phyloP scores from a whole-genome alignment of 805 yeast species.

The Blastobotrys muscicola region DNA sequence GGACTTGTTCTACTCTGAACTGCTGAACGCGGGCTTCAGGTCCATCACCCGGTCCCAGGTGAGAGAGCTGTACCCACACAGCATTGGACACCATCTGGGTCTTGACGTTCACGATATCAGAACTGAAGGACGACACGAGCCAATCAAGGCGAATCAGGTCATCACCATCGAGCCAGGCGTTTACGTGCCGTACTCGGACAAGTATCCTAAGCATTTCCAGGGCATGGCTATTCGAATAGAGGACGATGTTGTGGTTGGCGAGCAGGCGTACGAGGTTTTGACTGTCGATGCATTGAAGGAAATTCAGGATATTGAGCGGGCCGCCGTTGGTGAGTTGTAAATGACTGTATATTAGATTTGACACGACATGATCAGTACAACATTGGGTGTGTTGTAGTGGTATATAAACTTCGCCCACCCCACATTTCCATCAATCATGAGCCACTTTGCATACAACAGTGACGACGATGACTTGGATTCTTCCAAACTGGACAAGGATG shows the following conservation, averaged over 20 bases:
- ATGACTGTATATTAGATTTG: background rate
- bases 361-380: background rate
- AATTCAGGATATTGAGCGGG: constrained; percentile 62
- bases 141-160: constrained; percentile 62
- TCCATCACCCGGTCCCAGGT: constrained; percentile 22
- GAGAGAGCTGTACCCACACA: constrained; percentile 73
- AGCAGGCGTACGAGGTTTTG: constrained; percentile 45
- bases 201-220: constrained; percentile 70
- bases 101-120: constrained; percentile 51
- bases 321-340: background rate
- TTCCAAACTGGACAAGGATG: too few species aligned
- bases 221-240: constrained; percentile 93
- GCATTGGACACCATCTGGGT: constrained; percentile 92
- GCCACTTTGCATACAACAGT: background rate
- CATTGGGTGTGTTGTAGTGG: background rate
- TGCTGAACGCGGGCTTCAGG: constrained; percentile 62
- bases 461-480: background rate
- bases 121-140: constrained; percentile 39
- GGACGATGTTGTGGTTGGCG: constrained; percentile 81
- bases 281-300: constrained; percentile 85
- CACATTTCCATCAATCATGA: background rate
- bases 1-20: constrained; percentile 46
- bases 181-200: constrained; percentile 64
- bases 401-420: background rate
- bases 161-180: constrained; percentile 95